Percentiles rank a stretch among this genome's conserved stretches.
Conservation (phyloP, 2,329 filamentous ascomycete species). For the Huntiella omanensis region DNA sequence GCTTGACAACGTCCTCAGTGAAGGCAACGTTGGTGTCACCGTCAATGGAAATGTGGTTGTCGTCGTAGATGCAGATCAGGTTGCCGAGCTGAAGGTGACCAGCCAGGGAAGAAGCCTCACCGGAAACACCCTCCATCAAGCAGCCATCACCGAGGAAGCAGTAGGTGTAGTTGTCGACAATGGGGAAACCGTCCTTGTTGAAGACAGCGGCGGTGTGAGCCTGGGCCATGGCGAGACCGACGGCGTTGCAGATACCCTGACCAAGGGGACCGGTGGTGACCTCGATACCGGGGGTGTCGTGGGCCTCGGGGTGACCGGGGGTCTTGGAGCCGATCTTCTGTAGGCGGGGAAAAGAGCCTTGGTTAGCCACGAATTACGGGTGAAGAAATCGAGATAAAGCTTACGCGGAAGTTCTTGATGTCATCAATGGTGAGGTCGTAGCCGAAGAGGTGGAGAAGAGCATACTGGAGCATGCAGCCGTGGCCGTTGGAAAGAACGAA, state of each 20-base stretch:
- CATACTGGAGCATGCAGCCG: slow-evolving; percentile 98
- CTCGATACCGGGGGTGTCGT: slow-evolving; percentile 92
- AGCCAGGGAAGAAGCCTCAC: slow-evolving; percentile 78
- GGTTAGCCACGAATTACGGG: neutral
- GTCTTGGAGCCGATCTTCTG: slow-evolving; percentile 52
- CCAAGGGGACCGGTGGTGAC: slow-evolving; percentile 96
- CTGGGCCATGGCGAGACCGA: slow-evolving; percentile 94
- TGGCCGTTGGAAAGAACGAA: slow-evolving; percentile 99
- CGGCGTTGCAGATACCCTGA: slow-evolving; percentile 92
- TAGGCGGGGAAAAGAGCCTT: slow-evolving; percentile 3
- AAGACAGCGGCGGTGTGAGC: slow-evolving; percentile 76
- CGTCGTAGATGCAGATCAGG: slow-evolving; percentile 90
- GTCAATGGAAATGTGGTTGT: slow-evolving; percentile 94
- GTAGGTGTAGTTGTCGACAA: slow-evolving; percentile 96
- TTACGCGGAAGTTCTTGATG: slow-evolving; percentile 88
- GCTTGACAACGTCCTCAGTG: slow-evolving; percentile 88
- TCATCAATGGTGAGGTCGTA: slow-evolving; percentile 76
- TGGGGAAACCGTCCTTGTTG: slow-evolving; percentile 88
- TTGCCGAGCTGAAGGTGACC: slow-evolving; percentile 96
- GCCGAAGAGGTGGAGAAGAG: slow-evolving; percentile 89
- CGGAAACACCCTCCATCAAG: slow-evolving; percentile 93
- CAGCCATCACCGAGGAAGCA: slow-evolving; percentile 94
- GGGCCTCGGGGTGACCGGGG: slow-evolving; percentile 87
- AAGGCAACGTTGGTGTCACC: slow-evolving; percentile 92
- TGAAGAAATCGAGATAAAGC: slow-evolving; percentile 19